Conservation (phyloP, 139 green algal genomes). For the Chlorella sp. region DNA sequence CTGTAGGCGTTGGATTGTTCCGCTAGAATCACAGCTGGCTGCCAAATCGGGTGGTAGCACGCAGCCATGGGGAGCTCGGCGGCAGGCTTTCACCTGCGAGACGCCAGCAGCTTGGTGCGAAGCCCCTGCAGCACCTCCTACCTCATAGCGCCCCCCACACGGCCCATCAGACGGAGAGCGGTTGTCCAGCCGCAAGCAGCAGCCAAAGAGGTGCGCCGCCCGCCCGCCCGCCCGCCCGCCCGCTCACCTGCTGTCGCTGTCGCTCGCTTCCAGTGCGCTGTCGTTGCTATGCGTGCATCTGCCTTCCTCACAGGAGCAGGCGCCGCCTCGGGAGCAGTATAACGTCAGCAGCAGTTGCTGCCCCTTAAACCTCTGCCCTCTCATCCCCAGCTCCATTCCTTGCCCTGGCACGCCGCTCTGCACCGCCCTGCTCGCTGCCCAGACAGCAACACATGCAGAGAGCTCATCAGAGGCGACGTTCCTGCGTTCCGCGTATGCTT, state of each 20-base stretch:
- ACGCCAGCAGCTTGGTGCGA: slow-evolving; percentile 19
- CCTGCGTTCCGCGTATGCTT: no score
- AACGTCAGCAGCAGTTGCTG: neutral
- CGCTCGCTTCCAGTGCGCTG: neutral
- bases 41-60: no score
- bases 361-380: neutral
- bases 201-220: slow-evolving; percentile 20
- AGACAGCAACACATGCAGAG: neutral
- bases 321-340: no score
- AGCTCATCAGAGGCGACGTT: no score
- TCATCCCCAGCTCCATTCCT: neutral
- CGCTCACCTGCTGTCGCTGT: neutral
- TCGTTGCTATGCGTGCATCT: neutral
- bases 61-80: no score
- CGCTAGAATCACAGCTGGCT: no score
- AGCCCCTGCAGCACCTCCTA: slow-evolving; percentile 7
- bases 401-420: neutral
- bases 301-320: no score
- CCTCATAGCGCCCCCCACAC: neutral
- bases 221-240: neutral
- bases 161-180: slow-evolving; percentile 1
- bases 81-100: neutral
- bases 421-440: no score
- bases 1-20: no score
- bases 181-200: neutral